Evolutionary conservation across 225 moss, liverwort and hornwort genomes (phyloP), one percentile per base, ranked within the genome.

Genomic region (Antitrichia curtipendula): DNA sequence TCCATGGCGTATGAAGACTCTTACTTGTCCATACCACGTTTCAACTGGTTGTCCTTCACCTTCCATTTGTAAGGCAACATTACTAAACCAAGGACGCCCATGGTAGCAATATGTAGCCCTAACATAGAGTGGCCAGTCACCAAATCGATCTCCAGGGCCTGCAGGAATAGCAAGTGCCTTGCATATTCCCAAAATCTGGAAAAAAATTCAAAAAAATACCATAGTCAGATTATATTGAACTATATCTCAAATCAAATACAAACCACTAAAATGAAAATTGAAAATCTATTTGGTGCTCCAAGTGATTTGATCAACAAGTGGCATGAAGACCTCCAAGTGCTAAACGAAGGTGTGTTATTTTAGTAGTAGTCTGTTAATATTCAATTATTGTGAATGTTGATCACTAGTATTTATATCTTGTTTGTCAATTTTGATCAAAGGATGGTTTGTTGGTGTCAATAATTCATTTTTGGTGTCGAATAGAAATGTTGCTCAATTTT

Each of bases 281-380:
- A 36, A 36, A 82, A 72, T 50, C 9, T 43, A 71, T 69, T 40
- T 24, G 69, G 69, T 40, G 24, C 24, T 69, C 3, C 24, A 13
- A 24, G 8, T 40, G 8, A 40, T 40, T 24, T 24, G 8, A 40
- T 40, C 69, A 69, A 69, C 23, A 69, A 40, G 40, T 68, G 38
- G 68, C 23, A 38, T 38, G 38, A 68, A 13, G 68, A 68, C 2
- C 68, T 68, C 13, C 0, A 68, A 23, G 0, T 13, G 3, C 40
- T 38, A 68, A 40, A 1, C 0, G 2, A 40, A 68, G 66, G 38
- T 40, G 2, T 13, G 14, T 69, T 69, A 69, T 1, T 0, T 4
- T 13, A 24, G 5, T 24, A 69, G 4, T 40, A 4, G n/a, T 40
- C 0, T 40, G n/a, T n/a, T n/a, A n/a, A n/a, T 69, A 40, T 0